Conservation (phyloP, 108 stramenopile genomes). For the Aureococcus anophagefferens region DNA sequence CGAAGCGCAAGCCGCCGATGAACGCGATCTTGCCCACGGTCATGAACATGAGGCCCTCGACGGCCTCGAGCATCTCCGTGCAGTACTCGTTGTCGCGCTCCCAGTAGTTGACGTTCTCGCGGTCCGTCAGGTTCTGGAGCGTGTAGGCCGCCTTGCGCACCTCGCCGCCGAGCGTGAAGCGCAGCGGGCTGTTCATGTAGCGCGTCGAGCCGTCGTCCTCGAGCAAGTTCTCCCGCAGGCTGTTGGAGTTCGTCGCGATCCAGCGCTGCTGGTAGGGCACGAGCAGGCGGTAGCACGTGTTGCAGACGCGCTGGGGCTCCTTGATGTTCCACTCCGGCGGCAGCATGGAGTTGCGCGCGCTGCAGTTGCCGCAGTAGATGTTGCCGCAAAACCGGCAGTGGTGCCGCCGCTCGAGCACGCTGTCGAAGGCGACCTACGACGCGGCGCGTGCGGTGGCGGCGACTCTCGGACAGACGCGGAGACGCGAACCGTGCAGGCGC, state of each 20-base stretch:
- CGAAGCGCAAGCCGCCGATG: slow-evolving; percentile 53
- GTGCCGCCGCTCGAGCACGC: not conserved
- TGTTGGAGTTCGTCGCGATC: slow-evolving; percentile 2
- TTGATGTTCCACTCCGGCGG: too few species aligned
- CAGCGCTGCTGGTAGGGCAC: slow-evolving; percentile 1
- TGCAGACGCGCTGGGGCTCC: too few species aligned
- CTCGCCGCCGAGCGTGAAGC: slow-evolving; percentile 39
- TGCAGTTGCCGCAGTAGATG: too few species aligned
- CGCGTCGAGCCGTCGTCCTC: not conserved
- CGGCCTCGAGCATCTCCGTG: slow-evolving; percentile 36
- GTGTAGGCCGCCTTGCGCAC: slow-evolving; percentile 40
- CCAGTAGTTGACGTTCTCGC: not conserved
- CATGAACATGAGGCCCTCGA: slow-evolving; percentile 49
- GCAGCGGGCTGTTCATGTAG: slow-evolving; percentile 30
- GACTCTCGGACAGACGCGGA: too few species aligned
- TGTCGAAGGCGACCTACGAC: slow-evolving; percentile 44
- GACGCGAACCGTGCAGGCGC: too few species aligned
- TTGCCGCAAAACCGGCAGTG: too few species aligned
- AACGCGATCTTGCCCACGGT: slow-evolving; percentile 62
- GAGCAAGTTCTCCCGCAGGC: not conserved
- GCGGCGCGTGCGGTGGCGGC: too few species aligned
- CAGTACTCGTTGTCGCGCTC: not conserved
- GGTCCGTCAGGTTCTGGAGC: slow-evolving; percentile 28
- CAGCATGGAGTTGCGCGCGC: too few species aligned
- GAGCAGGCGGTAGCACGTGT: too few species aligned